Base-by-base conservation (phyloP, 2,329 filamentous ascomycete genomes). In the Diplodia corticola region DNA sequence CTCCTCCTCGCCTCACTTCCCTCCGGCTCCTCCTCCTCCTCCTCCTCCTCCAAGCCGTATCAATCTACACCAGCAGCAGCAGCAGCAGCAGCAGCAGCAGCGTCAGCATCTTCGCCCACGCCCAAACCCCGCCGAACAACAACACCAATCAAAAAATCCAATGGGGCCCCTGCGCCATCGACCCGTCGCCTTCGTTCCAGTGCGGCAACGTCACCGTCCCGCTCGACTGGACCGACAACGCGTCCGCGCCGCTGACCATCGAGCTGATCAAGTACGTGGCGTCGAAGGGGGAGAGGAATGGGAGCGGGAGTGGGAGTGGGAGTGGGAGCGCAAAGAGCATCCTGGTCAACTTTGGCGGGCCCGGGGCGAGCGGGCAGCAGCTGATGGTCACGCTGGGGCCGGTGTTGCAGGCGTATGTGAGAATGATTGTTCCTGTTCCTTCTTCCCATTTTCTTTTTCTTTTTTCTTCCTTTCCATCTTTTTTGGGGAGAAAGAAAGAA, bases 131-230 rank as follows among this genome's bases (percentile, higher is more conserved):
- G n/a, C n/a, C n/a, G 2, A 7, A 12, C 3, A 17, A 44, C n/a
- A 35, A 61, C 22, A n/a, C 4, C 26, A 61, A 44, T 1, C 40
- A 37, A 24, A 20, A 30, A 2, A 63, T 63, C 24, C 28, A 63
- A 24, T 63, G 60, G 60, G 48, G 60, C 1, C 22, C 60, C 26
- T 63, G 60, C 17, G 5, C 7, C 9, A n/a, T 63, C 5, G 9
- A 24, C 26, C 28, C 22, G 20, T 50, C 59, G 20, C 17, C 37
- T 7, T 33, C 48, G 7, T 17, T 70, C 3, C 55, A 59, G 37
- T 79, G 77, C 66, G 75, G 71, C 1, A 76, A 63, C 20, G 65
- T 79, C 3, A 40, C 68, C 1, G 76, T 79, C 0, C 77, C 77
- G 2, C 71, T 78, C 1, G 77, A 79, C 66, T 79, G 78, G 59